phyloP scores from a whole-genome alignment of 2,329 filamentous ascomycete genomes.

The Alternaria sp. region DNA sequence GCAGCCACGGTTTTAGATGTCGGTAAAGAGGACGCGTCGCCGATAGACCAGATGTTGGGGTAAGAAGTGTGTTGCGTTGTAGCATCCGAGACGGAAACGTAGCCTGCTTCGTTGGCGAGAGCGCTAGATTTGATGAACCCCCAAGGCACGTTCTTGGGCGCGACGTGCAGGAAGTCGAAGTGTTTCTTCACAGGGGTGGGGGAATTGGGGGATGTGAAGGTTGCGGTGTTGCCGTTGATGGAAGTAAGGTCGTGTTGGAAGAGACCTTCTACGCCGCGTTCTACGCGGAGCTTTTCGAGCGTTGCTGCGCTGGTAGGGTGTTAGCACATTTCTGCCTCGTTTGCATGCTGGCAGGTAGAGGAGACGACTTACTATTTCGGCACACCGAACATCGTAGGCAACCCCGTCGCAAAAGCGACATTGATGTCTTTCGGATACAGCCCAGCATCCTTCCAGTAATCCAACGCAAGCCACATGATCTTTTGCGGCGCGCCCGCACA shows the following conservation, averaged over 20 bases:
- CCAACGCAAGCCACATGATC: constrained; percentile 51
- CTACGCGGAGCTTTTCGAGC: constrained; percentile 44
- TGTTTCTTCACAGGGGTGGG: constrained; percentile 36
- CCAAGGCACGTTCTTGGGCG: constrained; percentile 48
- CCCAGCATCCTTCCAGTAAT: constrained; percentile 47
- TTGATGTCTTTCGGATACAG: constrained; percentile 44
- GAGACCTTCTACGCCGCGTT: constrained; percentile 47
- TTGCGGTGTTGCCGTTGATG: constrained; percentile 47
- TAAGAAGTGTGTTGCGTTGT: constrained; percentile 49
- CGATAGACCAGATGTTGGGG: constrained; percentile 48
- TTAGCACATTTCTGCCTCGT: background rate
- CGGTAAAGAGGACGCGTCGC: constrained; percentile 47
- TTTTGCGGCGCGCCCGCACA: constrained; percentile 51
- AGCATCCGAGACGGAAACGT: constrained; percentile 44
- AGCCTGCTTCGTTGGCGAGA: constrained; percentile 46
- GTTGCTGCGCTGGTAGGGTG: constrained; percentile 30
- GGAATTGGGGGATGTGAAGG: constrained; percentile 35
- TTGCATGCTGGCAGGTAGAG: too few species aligned
- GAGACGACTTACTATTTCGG: constrained; percentile 35
- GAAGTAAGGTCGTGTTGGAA: constrained; percentile 49
- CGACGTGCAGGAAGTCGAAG: constrained; percentile 49
- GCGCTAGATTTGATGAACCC: constrained; percentile 45
- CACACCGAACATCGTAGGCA: constrained; percentile 51
- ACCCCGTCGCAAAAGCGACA: constrained; percentile 48
- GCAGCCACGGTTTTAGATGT: constrained; percentile 51